Evolutionary conservation across 108 stramenopile genomes (phyloP), one percentile per base, ranked within the genome.

Genomic region (Cylindrotheca fusiformis): DNA sequence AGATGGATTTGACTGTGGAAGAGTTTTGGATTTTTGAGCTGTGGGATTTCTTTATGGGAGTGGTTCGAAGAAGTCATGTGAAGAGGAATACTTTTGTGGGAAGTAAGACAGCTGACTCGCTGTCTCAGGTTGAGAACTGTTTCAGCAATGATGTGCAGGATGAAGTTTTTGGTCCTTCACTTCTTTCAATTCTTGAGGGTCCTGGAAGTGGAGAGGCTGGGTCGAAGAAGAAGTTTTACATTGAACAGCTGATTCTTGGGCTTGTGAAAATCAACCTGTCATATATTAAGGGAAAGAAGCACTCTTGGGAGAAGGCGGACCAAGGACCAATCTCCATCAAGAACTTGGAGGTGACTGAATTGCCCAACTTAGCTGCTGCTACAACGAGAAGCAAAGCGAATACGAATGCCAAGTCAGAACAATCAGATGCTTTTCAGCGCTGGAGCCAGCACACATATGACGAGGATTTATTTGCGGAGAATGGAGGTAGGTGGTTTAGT

Each of bases 1-100:
- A 93, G 63, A 75, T 93, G 76, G 91, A 93, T 75, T 49, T 93
- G 20, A 87, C 83, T 31, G 74, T 93, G 18, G 91, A 93, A 58
- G 87, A 93, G 60, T 26, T 70, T 8, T 81, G 79, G 67, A 55
- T 93, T 17, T 85, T 74, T 59, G 87, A 93, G 58, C 28, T 93
- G 3, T 87, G 81, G 83, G 78, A 84, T 20, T 88, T 89, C 62
- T 77, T 83, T 25, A 58, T 81, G 17, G 70, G 73, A 19, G 69
- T 84, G n/a, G 31, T 71, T 58, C 58, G 69, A 57, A 67, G 75
- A 48, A 68, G 71, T 2, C 72, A 75, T 59, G 58, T 68, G 31
- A 74, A 63, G 48, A 49, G 51, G 26, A 69, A 58, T 24, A 41
- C 76, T 8, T 33, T 76, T 32, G 66, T 71, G 20, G 63, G 68